Percentiles rank a stretch among this genome's conserved stretches.
Evolutionary conservation across 2,329 filamentous ascomycete genomes (phyloP).

Genomic region (Neofusicoccum laricinum): DNA sequence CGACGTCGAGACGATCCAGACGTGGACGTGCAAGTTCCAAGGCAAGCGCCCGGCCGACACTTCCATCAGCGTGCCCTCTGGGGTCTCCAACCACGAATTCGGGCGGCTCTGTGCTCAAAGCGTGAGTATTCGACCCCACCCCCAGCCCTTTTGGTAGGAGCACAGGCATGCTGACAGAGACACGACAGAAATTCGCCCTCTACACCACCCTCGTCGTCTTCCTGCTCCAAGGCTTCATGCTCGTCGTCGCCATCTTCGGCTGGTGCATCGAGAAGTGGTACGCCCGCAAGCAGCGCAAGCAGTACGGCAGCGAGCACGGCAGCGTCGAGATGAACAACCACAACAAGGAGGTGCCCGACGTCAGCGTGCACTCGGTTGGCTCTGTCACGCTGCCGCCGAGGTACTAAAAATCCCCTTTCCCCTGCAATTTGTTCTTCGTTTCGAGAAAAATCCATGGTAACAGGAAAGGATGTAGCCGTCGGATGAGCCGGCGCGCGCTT

Average conservation of each 20-base stretch:
- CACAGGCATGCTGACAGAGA: background rate
- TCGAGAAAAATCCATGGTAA: background rate
- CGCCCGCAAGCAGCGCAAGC: conserved; percentile 30
- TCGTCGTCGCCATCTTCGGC: conserved; percentile 31
- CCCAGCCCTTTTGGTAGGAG: no score
- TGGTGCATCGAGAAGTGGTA: conserved; percentile 39
- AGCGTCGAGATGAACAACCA: conserved; percentile 18
- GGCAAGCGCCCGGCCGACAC: conserved; percentile 20
- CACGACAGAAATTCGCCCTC: conserved; percentile 43
- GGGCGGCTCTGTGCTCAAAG: conserved; percentile 40
- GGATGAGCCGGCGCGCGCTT: no score
- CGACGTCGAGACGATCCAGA: conserved; percentile 37
- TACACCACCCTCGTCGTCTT: conserved; percentile 43
- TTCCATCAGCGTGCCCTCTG: conserved; percentile 23
- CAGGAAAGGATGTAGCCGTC: no score
- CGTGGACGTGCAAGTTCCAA: conserved; percentile 40
- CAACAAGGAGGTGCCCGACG: background rate
- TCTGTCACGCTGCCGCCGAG: background rate
- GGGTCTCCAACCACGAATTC: conserved; percentile 37
- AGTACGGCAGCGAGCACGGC: conserved; percentile 20
- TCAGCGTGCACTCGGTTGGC: background rate
- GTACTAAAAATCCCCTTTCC: background rate
- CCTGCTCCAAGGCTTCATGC: conserved; percentile 34
- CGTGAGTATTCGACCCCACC: conserved; percentile 24
- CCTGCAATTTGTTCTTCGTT: background rate